These are phyloP conservation scores for Capsicum pubescens DNA, from an alignment of 257 asterid genomes.

Conservation along the genomic window DNA sequence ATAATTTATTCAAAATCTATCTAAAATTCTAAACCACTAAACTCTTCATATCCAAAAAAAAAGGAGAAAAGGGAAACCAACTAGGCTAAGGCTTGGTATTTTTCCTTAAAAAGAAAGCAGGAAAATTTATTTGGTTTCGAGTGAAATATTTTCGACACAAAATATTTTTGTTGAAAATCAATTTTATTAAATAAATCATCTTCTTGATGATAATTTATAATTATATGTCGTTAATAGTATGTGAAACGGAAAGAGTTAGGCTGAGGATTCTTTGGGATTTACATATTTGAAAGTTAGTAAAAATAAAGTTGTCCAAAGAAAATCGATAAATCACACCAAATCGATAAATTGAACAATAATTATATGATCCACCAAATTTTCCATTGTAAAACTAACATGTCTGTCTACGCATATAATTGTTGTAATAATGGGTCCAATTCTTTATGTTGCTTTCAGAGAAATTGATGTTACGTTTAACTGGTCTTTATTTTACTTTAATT, in stretches of 20 bases:
- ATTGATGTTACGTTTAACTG: slow-evolving; percentile 15
- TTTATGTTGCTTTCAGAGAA: neutral
- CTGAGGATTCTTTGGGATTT: no score
- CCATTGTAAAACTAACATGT: slow-evolving; percentile 13
- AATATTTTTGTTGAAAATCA: no score
- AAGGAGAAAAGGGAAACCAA: neutral
- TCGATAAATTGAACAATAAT: neutral
- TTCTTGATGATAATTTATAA: neutral
- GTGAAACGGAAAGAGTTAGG: no score
- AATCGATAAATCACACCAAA: neutral
- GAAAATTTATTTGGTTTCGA: neutral
- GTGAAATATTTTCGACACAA: no score
- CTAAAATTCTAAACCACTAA: no score
- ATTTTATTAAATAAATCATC: no score
- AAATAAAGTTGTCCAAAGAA: no score
- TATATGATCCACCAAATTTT: slow-evolving; percentile 1
- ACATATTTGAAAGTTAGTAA: no score
- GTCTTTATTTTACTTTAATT: neutral
- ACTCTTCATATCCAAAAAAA: no score
- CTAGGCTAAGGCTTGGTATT: neutral
- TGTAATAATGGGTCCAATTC: slow-evolving; percentile 20
- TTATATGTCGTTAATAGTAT: no score
- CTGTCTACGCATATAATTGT: slow-evolving; percentile 1
- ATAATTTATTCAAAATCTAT: neutral
- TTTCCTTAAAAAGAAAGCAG: neutral